Conservation (phyloP, 768 basidiomycete species). For the Serendipita sp. region DNA sequence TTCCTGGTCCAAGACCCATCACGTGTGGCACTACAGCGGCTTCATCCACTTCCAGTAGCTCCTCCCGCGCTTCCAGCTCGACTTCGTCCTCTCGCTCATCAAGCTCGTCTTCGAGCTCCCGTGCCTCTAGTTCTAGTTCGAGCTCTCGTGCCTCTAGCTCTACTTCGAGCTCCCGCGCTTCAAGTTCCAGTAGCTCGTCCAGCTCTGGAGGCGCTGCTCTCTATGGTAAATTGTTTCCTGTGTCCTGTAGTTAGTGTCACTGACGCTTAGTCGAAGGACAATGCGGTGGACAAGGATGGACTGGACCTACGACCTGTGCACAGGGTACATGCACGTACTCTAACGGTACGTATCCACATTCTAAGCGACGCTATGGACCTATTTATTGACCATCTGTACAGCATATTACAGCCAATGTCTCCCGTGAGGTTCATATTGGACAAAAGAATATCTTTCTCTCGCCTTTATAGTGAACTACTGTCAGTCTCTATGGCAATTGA, state of each 20-base stretch:
- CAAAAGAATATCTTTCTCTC: neutral
- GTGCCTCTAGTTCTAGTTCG: no score
- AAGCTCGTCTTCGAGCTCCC: no score
- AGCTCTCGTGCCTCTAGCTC: no score
- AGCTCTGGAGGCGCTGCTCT: no score
- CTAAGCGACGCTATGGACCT: neutral
- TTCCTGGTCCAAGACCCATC: conserved; percentile 16
- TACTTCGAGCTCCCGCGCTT: no score
- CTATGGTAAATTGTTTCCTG: no score
- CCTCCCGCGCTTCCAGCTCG: neutral
- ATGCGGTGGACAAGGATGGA: neutral
- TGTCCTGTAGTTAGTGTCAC: neutral
- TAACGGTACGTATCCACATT: neutral
- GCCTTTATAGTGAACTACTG: no score
- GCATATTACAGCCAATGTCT: neutral
- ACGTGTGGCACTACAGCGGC: conserved; percentile 11
- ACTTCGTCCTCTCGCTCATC: no score
- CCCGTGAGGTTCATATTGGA: neutral
- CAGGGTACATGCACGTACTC: neutral
- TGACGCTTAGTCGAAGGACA: neutral
- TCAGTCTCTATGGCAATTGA: no score
- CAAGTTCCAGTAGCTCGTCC: no score
- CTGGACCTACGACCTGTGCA: conserved; percentile 2
- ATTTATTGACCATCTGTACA: neutral
- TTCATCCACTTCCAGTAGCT: neutral